These are phyloP conservation scores for Asclepias syriaca DNA, from an alignment of 257 asterid species.

Conservation along the genomic window DNA sequence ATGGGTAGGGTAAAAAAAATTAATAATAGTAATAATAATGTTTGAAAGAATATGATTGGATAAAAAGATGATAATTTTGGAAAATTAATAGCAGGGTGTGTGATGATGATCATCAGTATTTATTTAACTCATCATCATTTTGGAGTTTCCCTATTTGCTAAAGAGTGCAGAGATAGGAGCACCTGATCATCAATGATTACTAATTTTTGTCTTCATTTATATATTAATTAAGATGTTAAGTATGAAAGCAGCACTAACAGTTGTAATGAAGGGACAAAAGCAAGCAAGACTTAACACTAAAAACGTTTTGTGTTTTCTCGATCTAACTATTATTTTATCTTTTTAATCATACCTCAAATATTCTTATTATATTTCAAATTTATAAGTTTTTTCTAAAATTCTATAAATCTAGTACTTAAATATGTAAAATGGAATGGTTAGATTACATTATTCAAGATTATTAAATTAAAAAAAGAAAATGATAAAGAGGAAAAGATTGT, in stretches of 20 bases:
- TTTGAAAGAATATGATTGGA: slow-evolving; percentile 14
- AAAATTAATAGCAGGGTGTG: background rate
- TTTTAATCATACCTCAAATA: too few species aligned
- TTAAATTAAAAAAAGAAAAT: too few species aligned
- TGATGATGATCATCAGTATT: background rate
- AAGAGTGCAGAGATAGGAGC: background rate
- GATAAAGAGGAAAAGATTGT: background rate
- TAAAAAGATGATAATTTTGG: slow-evolving; percentile 11
- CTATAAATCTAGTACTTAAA: too few species aligned
- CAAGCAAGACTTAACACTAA: slow-evolving; percentile 1
- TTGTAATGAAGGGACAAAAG: slow-evolving; percentile 6
- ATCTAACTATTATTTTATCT: too few species aligned
- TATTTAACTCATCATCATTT: slow-evolving; percentile 15
- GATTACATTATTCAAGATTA: too few species aligned
- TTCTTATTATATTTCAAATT: too few species aligned
- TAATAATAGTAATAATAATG: too few species aligned
- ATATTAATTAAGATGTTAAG: slow-evolving; percentile 16
- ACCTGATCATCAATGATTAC: slow-evolving; percentile 17
- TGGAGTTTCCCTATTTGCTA: slow-evolving; percentile 6
- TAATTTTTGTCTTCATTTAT: slow-evolving; percentile 12
- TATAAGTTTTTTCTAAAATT: too few species aligned
- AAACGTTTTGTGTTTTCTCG: too few species aligned
- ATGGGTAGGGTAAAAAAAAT: slow-evolving; percentile 7
- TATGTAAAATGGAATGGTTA: too few species aligned
- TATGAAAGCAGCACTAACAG: slow-evolving; percentile 11